A percentile compares a stretch with the other conserved stretches of the same genome.
Conservation (phyloP, 2,329 filamentous ascomycete species). For the Fusarium dlaminii region DNA sequence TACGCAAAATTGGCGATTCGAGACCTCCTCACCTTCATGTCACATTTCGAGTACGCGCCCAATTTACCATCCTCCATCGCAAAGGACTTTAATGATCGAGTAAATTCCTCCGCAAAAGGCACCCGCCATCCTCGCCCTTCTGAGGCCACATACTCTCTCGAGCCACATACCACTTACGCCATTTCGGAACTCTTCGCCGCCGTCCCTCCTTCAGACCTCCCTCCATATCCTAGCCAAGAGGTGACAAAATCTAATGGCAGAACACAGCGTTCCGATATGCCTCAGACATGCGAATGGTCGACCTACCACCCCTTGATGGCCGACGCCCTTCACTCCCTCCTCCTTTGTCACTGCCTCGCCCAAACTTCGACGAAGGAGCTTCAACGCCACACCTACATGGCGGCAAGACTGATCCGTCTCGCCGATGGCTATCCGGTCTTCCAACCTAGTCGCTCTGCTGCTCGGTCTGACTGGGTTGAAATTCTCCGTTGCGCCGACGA, state of each 20-base stretch:
- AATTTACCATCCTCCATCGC: slow-evolving; percentile 69
- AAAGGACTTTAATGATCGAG: slow-evolving; percentile 65
- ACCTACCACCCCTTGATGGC: slow-evolving; percentile 85
- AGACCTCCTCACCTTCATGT: slow-evolving; percentile 78
- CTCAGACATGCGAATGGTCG: slow-evolving; percentile 43
- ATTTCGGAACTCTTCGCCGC: slow-evolving; percentile 76
- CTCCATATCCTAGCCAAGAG: slow-evolving; percentile 68
- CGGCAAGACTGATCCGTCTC: slow-evolving; percentile 76
- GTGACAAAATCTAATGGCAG: slow-evolving; percentile 42
- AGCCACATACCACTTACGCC: slow-evolving; percentile 53
- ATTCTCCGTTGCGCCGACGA: slow-evolving; percentile 71
- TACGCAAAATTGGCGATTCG: slow-evolving; percentile 80
- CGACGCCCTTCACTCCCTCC: slow-evolving; percentile 80
- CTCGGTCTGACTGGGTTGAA: slow-evolving; percentile 83
- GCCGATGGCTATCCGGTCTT: slow-evolving; percentile 85
- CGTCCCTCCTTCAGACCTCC: slow-evolving; percentile 71
- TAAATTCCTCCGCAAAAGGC: slow-evolving; percentile 65
- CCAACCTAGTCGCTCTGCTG: slow-evolving; percentile 74
- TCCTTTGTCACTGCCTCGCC: slow-evolving; percentile 80
- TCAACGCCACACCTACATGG: slow-evolving; percentile 83
- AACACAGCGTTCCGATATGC: slow-evolving; percentile 46
- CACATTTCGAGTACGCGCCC: slow-evolving; percentile 81
- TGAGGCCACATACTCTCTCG: slow-evolving; percentile 37
- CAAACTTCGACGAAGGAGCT: slow-evolving; percentile 83
- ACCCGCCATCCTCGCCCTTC: slow-evolving; percentile 53